These are phyloP conservation scores for Amesomyces nigricolor DNA, from an alignment of 2,329 filamentous ascomycete species.

Conservation along the genomic window DNA sequence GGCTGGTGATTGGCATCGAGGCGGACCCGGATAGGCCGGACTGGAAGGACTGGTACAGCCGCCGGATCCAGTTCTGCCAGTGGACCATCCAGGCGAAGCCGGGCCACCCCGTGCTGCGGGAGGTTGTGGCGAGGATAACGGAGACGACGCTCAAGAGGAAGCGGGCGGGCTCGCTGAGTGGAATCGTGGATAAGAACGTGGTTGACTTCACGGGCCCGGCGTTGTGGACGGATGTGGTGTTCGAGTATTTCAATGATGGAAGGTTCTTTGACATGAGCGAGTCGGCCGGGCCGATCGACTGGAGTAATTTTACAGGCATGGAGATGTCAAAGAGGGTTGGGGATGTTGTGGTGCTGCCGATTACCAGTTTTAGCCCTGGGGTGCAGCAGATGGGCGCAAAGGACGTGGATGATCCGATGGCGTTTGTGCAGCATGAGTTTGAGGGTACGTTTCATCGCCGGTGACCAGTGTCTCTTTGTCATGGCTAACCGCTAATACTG, in stretches of 20 bases:
- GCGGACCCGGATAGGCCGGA: slow-evolving; percentile 89
- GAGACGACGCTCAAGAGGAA: slow-evolving; percentile 72
- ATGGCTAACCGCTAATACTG: slow-evolving; percentile 19
- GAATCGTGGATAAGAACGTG: slow-evolving; percentile 61
- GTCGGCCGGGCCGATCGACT: slow-evolving; percentile 70
- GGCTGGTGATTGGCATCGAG: slow-evolving; percentile 90
- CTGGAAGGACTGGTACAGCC: slow-evolving; percentile 94
- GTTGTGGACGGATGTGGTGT: slow-evolving; percentile 88
- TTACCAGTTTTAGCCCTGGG: slow-evolving; percentile 95
- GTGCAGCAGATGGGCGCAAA: slow-evolving; percentile 89
- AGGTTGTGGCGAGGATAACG: slow-evolving; percentile 82
- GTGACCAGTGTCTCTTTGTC: not conserved
- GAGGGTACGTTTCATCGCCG: slow-evolving; percentile 59
- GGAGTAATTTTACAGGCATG: slow-evolving; percentile 85
- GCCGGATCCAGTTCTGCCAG: slow-evolving; percentile 95
- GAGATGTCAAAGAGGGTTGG: slow-evolving; percentile 77
- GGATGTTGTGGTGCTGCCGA: slow-evolving; percentile 88
- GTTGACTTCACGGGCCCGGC: slow-evolving; percentile 94
- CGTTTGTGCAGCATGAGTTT: slow-evolving; percentile 95
- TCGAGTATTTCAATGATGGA: slow-evolving; percentile 88
- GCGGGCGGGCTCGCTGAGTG: slow-evolving; percentile 56
- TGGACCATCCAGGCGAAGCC: slow-evolving; percentile 98
- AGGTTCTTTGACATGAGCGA: slow-evolving; percentile 77
- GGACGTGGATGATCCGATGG: slow-evolving; percentile 87
- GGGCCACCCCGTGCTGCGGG: slow-evolving; percentile 84